Percentiles rank a stretch among this genome's conserved stretches.
phyloP scores from a whole-genome alignment of 768 basidiomycete genomes.

The Exidia glandulosa region DNA sequence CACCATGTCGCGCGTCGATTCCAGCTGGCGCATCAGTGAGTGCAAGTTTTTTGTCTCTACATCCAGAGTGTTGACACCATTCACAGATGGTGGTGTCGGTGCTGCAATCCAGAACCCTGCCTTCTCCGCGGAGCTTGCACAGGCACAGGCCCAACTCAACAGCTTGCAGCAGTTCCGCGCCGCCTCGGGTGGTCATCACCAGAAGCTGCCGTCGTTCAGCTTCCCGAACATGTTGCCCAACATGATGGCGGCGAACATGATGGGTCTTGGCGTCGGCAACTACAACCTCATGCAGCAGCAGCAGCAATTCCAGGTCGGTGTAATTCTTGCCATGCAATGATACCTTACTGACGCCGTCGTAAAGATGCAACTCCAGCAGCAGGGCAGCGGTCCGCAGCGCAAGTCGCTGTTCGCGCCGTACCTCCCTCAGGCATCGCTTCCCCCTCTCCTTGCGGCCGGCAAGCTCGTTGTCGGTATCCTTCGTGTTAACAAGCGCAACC shows the following conservation, averaged over 20 bases:
- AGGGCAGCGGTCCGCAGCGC: conserved; percentile 84
- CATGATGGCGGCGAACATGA: conserved; percentile 95
- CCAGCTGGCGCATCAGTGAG: conserved; percentile 85
- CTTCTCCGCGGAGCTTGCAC: conserved; percentile 78
- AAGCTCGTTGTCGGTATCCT: conserved; percentile 96
- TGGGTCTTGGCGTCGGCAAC: conserved; percentile 76
- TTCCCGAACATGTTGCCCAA: conserved; percentile 98
- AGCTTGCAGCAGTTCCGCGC: conserved; percentile 96
- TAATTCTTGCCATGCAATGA: neutral
- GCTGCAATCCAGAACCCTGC: conserved; percentile 45
- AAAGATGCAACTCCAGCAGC: conserved; percentile 80
- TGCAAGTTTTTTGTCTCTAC: conserved; percentile 11
- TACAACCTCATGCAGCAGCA: conserved; percentile 85
- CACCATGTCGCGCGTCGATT: conserved; percentile 64
- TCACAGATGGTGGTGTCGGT: conserved; percentile 64
- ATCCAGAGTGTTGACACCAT: conserved; percentile 6
- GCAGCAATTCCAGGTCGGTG: conserved; percentile 66
- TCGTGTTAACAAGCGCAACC: conserved; percentile 95
- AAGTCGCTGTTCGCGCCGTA: conserved; percentile 99
- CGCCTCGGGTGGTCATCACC: conserved; percentile 86
- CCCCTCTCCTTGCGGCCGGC: conserved; percentile 90
- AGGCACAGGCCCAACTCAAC: conserved; percentile 93
- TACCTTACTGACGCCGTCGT: neutral
- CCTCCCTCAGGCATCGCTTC: conserved; percentile 92
- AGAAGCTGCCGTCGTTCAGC: conserved; percentile 95